Evolutionary conservation across 257 asterid species (phyloP), one percentile per base, ranked within the genome.

Genomic region (Solanum neorickii): DNA sequence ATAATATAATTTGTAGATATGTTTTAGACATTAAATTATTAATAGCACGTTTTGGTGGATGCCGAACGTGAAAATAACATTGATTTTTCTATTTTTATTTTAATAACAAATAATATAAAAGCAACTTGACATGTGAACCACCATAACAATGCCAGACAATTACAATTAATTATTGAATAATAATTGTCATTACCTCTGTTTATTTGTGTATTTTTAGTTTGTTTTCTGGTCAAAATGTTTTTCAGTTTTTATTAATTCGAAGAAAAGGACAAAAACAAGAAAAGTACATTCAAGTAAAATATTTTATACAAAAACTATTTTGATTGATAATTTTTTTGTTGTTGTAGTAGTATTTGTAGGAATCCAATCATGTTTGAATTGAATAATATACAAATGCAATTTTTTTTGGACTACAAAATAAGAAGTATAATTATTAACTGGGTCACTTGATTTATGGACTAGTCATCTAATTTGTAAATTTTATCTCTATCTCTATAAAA

Each of bases 21-120:
- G 25, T 46, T 78, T 78, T 78, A 2, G 66, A 29, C n/a, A 84
- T 11, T 15, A 87, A 42, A 86, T 42, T 83, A 66, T 73, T 76
- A 59, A 41, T 70, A 46, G 87, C 86, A 91, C 90, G 90, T 89
- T 86, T 86, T 88, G 88, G 47, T 87, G 25, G 86, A 84, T 85
- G 82, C 75, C 73, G 16, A 77, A 66, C 89, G 46, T 87, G 89
- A 82, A 84, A 88, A 70, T 39, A 66, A 82, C 85, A 37, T 66
- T 66, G 47, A 27, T 65, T 42, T 41, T 68, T 82, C 39, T 9
- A 3, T 60, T 87, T 49, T 8, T 44, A 20, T 39, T 86, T 16
- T 52, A 74, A 23, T 59, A 46, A 21, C 12, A 13, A 56, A 56
- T 14, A 60, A 62, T 37, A 56, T 84, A 39, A 59, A 66, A 41